Evolutionary conservation across 2,329 filamentous ascomycete species (phyloP).

Genomic region (Beauveria sp.): DNA sequence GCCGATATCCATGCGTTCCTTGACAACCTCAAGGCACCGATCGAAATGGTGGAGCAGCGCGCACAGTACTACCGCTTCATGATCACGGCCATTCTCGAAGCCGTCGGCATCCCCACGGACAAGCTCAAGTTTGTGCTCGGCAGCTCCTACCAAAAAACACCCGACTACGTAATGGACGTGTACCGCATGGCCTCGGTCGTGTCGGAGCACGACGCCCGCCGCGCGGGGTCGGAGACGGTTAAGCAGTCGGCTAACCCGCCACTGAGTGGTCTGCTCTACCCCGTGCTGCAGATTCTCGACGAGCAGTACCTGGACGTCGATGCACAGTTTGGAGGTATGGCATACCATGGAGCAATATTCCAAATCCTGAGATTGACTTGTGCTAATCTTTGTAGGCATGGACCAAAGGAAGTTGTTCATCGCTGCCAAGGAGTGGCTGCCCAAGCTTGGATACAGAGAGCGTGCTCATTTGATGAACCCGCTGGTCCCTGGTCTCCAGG

Average conservation of each 20-base stretch:
- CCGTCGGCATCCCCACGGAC: slow-evolving; percentile 71
- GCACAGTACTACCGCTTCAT: slow-evolving; percentile 75
- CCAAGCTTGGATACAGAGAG: slow-evolving; percentile 76
- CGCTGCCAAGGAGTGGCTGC: slow-evolving; percentile 75
- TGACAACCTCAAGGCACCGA: slow-evolving; percentile 77
- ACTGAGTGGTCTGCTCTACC: slow-evolving; percentile 42
- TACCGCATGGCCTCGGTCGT: slow-evolving; percentile 66
- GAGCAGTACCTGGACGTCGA: slow-evolving; percentile 86
- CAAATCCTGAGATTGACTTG: background rate
- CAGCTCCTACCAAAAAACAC: slow-evolving; percentile 68
- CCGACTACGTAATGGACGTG: slow-evolving; percentile 80
- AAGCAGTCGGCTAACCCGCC: slow-evolving; percentile 79
- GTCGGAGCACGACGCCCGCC: slow-evolving; percentile 75
- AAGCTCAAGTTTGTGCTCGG: slow-evolving; percentile 79
- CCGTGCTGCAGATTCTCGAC: slow-evolving; percentile 71
- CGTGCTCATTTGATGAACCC: slow-evolving; percentile 45
- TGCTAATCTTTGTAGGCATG: slow-evolving; percentile 27
- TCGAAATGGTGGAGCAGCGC: slow-evolving; percentile 77
- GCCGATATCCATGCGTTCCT: slow-evolving; percentile 71
- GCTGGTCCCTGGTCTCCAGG: slow-evolving; percentile 81
- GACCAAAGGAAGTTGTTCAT: slow-evolving; percentile 90
- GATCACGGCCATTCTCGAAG: slow-evolving; percentile 66
- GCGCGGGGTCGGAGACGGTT: slow-evolving; percentile 87
- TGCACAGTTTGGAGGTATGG: slow-evolving; percentile 68
- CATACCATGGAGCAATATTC: background rate